A percentile compares a stretch with the other conserved stretches of the same genome.
phyloP scores from a whole-genome alignment of 2,329 filamentous ascomycete species.

The Blastomyces parvus region DNA sequence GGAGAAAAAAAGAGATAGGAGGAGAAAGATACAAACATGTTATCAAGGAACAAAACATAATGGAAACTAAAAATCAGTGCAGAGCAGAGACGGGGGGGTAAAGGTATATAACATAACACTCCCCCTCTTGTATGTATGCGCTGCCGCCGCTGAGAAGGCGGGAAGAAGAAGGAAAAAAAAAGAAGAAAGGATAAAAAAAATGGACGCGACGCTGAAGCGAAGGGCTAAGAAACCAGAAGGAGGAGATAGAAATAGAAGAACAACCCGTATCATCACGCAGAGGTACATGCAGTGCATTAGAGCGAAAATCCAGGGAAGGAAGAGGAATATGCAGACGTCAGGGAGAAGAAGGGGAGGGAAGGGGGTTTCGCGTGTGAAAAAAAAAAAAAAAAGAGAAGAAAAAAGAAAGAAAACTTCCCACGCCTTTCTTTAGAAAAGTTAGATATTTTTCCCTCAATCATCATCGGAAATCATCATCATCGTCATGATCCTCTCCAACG shows the following conservation, averaged over 20 bases:
- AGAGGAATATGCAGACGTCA: background rate
- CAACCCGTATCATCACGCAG: background rate
- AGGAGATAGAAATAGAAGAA: background rate
- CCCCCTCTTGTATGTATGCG: no score
- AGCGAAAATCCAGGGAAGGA: background rate
- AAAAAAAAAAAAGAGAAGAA: background rate
- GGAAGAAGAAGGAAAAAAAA: background rate
- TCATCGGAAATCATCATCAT: constrained; percentile 5
- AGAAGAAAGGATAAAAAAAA: no score
- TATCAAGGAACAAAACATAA: no score
- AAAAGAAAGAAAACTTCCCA: background rate
- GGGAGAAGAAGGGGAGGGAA: no score
- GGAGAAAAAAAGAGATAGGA: no score
- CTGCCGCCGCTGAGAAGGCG: background rate
- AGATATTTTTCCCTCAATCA: background rate
- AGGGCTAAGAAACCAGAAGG: background rate
- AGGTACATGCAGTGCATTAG: background rate
- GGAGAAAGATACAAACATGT: no score
- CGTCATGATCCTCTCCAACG: background rate
- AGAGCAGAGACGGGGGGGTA: no score
- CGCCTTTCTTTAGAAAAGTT: background rate
- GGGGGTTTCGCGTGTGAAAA: background rate
- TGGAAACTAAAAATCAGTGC: no score
- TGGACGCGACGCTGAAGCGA: no score
- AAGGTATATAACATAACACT: no score